Percentiles rank a stretch among this genome's conserved stretches.
Evolutionary conservation across 2,329 filamentous ascomycete species (phyloP).

Genomic region (Cladophialophora exuberans): DNA sequence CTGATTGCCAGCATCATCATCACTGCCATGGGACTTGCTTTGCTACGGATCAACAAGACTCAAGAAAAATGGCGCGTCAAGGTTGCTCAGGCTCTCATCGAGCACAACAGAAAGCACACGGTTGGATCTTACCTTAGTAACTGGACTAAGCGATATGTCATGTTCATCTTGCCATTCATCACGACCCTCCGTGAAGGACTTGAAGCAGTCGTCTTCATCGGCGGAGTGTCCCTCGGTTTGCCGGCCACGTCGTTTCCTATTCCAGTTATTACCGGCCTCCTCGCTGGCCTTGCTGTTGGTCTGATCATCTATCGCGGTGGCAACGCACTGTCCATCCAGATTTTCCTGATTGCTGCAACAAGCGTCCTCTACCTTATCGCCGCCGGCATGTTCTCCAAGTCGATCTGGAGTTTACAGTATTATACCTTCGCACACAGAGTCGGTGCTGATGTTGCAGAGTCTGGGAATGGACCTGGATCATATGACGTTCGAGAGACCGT

Average conservation of each 20-base stretch:
- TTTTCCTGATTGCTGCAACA: constrained; percentile 78
- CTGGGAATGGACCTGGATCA: constrained; percentile 70
- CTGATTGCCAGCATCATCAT: constrained; percentile 79
- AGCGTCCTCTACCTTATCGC: constrained; percentile 83
- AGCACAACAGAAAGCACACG: constrained; percentile 48
- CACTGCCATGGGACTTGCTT: constrained; percentile 75
- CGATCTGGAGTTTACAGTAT: constrained; percentile 75
- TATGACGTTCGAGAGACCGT: constrained; percentile 78
- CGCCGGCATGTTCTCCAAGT: constrained; percentile 77
- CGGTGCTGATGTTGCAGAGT: constrained; percentile 61
- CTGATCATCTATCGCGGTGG: constrained; percentile 78
- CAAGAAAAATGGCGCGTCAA: constrained; percentile 85
- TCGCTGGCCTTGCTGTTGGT: constrained; percentile 69
- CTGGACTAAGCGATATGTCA: constrained; percentile 75
- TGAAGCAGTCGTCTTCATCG: constrained; percentile 84
- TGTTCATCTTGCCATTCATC: constrained; percentile 85
- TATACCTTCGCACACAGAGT: constrained; percentile 66
- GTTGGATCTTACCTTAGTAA: constrained; percentile 44
- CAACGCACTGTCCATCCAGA: constrained; percentile 65
- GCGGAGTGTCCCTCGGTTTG: constrained; percentile 76
- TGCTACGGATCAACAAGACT: constrained; percentile 80
- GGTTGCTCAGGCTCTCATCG: constrained; percentile 70
- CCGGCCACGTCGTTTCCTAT: constrained; percentile 78
- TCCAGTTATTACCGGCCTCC: constrained; percentile 73
- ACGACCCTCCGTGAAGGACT: constrained; percentile 83